These are phyloP conservation scores for Macadamia integrifolia DNA, from an alignment of 164 flowering plant genomes.

Conservation along the genomic window DNA sequence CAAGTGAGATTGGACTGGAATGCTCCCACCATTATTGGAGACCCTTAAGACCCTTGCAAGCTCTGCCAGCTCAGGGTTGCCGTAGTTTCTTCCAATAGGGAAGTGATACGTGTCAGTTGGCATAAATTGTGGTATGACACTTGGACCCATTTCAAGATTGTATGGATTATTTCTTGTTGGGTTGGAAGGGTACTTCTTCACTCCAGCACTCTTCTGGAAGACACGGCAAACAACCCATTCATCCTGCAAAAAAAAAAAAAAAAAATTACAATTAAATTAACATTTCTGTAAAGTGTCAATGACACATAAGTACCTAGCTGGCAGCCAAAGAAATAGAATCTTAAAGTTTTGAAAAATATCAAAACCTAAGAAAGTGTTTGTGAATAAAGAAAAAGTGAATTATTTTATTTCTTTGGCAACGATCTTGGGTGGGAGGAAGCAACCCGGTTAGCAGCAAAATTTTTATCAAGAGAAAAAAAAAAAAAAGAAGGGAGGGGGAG, in stretches of 20 bases:
- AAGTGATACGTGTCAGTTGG: constrained; percentile 11
- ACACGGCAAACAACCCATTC: constrained; percentile 23
- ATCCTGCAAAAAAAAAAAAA: constrained; percentile 17
- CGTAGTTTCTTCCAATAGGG: constrained; percentile 42
- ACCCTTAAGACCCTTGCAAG: constrained; percentile 42
- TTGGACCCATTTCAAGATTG: background rate
- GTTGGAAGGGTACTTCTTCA: constrained; percentile 1
- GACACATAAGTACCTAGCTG: too few species aligned
- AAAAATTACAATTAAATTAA: too few species aligned
- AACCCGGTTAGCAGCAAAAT: too few species aligned
- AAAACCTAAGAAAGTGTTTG: too few species aligned
- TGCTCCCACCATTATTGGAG: constrained; percentile 18
- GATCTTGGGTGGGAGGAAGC: too few species aligned
- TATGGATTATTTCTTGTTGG: background rate
- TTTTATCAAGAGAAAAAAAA: too few species aligned
- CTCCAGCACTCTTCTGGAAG: constrained; percentile 18
- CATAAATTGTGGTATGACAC: background rate
- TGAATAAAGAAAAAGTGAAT: too few species aligned
- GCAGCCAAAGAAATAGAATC: too few species aligned
- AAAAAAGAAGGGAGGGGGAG: too few species aligned
- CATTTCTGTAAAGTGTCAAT: too few species aligned
- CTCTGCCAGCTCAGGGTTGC: constrained; percentile 50
- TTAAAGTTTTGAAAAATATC: too few species aligned
- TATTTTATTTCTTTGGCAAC: too few species aligned
- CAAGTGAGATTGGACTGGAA: constrained; percentile 36